phyloP scores from a whole-genome alignment of 2,329 filamentous ascomycete species.

The Penicillium sp. region DNA sequence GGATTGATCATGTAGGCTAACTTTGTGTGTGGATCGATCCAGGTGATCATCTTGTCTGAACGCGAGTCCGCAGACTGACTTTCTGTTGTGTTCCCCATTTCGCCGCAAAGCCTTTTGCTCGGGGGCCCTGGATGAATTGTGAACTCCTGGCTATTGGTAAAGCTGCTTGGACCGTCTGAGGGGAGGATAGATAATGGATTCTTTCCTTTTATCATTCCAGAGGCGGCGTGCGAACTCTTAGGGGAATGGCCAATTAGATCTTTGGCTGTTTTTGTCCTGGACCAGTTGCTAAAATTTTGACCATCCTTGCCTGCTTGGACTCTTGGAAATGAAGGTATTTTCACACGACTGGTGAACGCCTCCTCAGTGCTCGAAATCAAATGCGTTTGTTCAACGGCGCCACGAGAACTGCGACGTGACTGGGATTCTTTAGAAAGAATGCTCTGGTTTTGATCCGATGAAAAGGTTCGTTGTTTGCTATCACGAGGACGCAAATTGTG shows the following conservation, averaged over 20 bases:
- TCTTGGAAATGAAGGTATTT: slow-evolving; percentile 31
- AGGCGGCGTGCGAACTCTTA: background rate
- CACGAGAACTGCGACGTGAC: background rate
- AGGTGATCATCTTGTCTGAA: slow-evolving; percentile 39
- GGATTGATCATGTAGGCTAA: slow-evolving; percentile 33
- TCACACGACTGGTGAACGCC: slow-evolving; percentile 25
- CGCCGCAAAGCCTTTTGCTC: background rate
- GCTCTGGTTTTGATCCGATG: slow-evolving; percentile 2
- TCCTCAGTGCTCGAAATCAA: slow-evolving; percentile 24
- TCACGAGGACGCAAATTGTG: slow-evolving; percentile 64
- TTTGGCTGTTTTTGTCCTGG: slow-evolving; percentile 42
- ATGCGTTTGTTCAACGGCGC: background rate
- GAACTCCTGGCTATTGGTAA: background rate
- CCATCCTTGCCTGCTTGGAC: slow-evolving; percentile 7
- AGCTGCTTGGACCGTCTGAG: background rate
- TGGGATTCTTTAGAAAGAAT: background rate
- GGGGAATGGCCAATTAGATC: background rate
- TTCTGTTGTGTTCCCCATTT: background rate
- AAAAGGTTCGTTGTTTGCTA: slow-evolving; percentile 20
- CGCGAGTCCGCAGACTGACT: background rate
- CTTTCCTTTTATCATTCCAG: background rate
- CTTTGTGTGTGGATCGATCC: slow-evolving; percentile 62
- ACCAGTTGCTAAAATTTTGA: slow-evolving; percentile 40
- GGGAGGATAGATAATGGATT: background rate
- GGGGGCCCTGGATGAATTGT: background rate